These are phyloP conservation scores for Quercus rubra DNA, from an alignment of 306 rosid species.

Conservation along the genomic window DNA sequence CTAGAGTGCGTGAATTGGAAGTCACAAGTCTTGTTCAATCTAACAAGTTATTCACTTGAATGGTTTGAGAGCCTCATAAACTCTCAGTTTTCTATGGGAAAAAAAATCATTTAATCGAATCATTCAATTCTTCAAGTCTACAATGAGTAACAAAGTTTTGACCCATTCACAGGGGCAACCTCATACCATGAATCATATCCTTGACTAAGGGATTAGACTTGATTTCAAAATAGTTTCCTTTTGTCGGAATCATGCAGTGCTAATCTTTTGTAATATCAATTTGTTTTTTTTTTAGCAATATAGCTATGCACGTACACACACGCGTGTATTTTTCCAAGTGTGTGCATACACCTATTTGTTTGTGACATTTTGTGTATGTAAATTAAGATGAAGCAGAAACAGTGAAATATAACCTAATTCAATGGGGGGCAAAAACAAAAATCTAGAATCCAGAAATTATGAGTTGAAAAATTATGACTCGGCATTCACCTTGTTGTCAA, in stretches of 20 bases:
- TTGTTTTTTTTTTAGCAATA: not conserved
- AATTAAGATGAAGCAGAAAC: no score
- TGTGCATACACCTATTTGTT: no score
- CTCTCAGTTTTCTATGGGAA: no score
- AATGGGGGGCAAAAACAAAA: no score
- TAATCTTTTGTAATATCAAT: not conserved
- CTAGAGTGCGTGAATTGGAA: not conserved
- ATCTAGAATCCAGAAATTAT: no score
- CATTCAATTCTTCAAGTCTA: not conserved
- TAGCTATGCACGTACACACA: not conserved
- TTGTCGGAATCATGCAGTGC: not conserved
- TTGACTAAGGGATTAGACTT: not conserved
- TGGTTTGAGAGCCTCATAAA: not conserved
- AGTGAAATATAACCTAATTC: no score
- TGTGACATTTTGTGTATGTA: no score
- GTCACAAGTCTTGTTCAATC: not conserved
- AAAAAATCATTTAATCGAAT: no score
- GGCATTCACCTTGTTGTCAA: conserved; percentile 33
- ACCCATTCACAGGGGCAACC: no score
- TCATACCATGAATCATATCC: no score
- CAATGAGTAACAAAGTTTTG: not conserved
- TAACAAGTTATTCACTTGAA: not conserved
- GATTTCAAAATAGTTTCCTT: not conserved
- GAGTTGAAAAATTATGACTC: no score
- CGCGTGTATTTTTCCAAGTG: not conserved